Base-by-base conservation (phyloP, 805 yeast genomes). In the Metschnikowia orientalis region DNA sequence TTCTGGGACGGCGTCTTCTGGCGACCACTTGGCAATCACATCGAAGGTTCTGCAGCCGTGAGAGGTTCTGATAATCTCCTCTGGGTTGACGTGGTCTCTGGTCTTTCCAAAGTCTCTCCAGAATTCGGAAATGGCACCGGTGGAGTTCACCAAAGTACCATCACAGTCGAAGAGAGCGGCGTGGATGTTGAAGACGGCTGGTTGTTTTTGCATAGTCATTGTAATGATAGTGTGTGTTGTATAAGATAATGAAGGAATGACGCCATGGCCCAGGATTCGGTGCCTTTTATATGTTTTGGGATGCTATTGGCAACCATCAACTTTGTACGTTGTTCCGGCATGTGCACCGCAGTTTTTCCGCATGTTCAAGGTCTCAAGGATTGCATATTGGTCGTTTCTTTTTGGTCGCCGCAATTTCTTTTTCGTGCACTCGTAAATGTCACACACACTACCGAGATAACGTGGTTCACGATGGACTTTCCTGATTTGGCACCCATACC, bases 1-100 rank as follows among this genome's bases (percentile, higher is more conserved):
- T 48, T 76, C 78, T 30, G 65, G 77, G 44, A 70, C 68, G 34
- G 86, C 89, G 53, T 77, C 77, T 56, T 78, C 79, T 34, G 92
- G 90, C 47, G 85, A 78, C 71, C 77, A 79, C 54, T 73, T 74
- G 46, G 75, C 75, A 54, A 84, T 74, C 23, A 83, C 81, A 51
- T 86, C 95, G 47, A 74, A 74, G 20, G 94, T 84, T 60, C 95
- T 74, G 56, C 85, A 79, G 24, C 95, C 95, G 61, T 86, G 95
- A 21, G 82, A 73, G 34, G 80, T 75, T 57, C 77, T 73, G 55
- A 82, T 76, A 35, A 84, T 81, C 48, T 80, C 77, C 44, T 76
- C 79, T 11, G 84, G 75, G 57, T 79, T 76, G 36, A 81, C 79
- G 53, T 73, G 74, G 41, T 86, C 77, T 60, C 81, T 74, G 51